A percentile compares a stretch with the other conserved stretches of the same genome.
Conservation (phyloP, 1,139 yeast genomes). For the Geotrichum restrictum region DNA sequence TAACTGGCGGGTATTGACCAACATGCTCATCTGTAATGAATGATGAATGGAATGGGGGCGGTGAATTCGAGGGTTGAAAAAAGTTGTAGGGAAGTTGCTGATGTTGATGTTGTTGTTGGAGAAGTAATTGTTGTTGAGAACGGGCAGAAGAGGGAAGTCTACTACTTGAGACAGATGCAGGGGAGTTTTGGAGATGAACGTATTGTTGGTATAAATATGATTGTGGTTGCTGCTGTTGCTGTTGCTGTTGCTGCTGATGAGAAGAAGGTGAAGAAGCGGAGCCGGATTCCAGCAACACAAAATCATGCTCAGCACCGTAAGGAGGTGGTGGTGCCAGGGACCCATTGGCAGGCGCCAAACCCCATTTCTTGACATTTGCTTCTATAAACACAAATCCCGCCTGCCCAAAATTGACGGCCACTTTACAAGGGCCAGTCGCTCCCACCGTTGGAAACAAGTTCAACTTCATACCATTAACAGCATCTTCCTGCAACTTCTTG, state of each 20-base stretch:
- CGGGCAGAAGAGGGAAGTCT: background rate
- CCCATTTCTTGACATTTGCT: conserved; percentile 91
- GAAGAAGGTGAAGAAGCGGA: conserved; percentile 5
- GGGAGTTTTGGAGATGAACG: background rate
- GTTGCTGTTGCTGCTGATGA: background rate
- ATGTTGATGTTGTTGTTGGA: background rate
- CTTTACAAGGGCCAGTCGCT: conserved; percentile 64
- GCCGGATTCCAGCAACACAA: conserved; percentile 39
- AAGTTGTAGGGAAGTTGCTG: conserved; percentile 1
- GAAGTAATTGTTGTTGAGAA: background rate
- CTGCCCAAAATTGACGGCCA: conserved; percentile 86
- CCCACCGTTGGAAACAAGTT: conserved; percentile 92
- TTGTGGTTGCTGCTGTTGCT: conserved; percentile 5
- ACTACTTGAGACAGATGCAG: background rate
- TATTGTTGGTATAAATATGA: background rate
- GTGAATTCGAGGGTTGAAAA: conserved; percentile 19
- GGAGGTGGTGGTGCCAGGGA: conserved; percentile 74
- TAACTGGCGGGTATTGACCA: conserved; percentile 15
- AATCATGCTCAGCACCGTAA: conserved; percentile 51
- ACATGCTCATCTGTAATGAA: conserved; percentile 18
- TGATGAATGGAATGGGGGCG: conserved; percentile 21
- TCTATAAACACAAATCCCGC: conserved; percentile 91
- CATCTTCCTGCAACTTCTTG: conserved; percentile 73
- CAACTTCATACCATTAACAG: conserved; percentile 69
- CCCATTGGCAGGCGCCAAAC: conserved; percentile 75